phyloP scores from a whole-genome alignment of 768 basidiomycete species.

The Macrolepiota fuliginosa region DNA sequence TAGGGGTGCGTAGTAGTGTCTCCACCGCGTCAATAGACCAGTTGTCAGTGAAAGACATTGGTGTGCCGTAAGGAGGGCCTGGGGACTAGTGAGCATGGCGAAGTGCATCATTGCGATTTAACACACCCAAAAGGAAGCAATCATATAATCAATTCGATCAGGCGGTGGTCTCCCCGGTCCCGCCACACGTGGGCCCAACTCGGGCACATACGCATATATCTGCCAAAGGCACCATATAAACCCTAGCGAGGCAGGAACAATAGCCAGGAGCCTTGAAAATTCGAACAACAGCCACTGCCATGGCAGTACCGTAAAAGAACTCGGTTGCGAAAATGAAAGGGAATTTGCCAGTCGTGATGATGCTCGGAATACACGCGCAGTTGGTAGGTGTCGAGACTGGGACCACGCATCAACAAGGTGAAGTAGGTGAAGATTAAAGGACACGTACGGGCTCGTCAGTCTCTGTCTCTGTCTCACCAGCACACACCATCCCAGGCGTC shows the following conservation, averaged over 20 bases:
- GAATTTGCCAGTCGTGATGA: constrained; percentile 2
- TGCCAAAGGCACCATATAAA: constrained; percentile 61
- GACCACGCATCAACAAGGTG: not conserved
- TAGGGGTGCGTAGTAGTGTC: constrained; percentile 83
- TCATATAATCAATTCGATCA: constrained; percentile 59
- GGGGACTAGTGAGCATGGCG: constrained; percentile 8
- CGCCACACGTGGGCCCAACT: not conserved
- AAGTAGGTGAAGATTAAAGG: constrained; percentile 4
- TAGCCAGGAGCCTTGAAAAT: constrained; percentile 63
- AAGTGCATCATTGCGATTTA: not conserved
- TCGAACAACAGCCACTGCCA: constrained; percentile 60
- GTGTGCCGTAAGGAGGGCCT: constrained; percentile 84
- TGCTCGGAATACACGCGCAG: constrained; percentile 40
- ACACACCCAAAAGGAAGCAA: constrained; percentile 73
- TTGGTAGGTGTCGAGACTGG: constrained; percentile 67
- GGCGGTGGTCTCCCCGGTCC: constrained; percentile 44
- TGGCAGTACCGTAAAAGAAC: constrained; percentile 34
- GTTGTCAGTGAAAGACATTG: constrained; percentile 88
- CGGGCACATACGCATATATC: constrained; percentile 27
- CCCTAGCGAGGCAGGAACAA: constrained; percentile 72
- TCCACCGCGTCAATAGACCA: constrained; percentile 88
- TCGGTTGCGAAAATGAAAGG: constrained; percentile 18
- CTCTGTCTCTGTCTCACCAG: constrained; percentile 80
- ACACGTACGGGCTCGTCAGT: constrained; percentile 70
- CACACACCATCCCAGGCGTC: constrained; percentile 53